Evolutionary conservation across 805 yeast species (phyloP).

Genomic region (Zygosaccharomyces bisporus): DNA sequence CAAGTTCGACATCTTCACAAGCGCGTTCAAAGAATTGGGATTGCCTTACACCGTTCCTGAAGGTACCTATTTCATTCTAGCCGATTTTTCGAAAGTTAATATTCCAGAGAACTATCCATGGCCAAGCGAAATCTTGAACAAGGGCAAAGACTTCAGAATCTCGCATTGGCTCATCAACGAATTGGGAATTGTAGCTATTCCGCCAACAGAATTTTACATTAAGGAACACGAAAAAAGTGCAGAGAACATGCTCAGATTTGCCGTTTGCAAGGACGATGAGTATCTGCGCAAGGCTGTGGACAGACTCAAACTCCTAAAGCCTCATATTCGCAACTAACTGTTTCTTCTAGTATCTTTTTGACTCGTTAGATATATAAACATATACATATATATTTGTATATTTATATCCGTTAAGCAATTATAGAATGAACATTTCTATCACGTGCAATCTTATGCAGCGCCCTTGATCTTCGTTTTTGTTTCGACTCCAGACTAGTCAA

Average conservation of each 20-base stretch:
- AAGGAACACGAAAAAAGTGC: slow-evolving; percentile 68
- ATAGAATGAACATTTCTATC: not conserved
- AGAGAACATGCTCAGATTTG: slow-evolving; percentile 85
- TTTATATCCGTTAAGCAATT: not conserved
- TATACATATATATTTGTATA: too few species aligned
- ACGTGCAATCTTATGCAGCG: not conserved
- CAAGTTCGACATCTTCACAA: slow-evolving; percentile 70
- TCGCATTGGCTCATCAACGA: slow-evolving; percentile 93
- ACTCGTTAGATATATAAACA: too few species aligned
- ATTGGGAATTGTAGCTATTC: slow-evolving; percentile 92
- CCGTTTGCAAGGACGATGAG: slow-evolving; percentile 90
- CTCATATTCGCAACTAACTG: slow-evolving; percentile 43
- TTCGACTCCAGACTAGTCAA: too few species aligned
- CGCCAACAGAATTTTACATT: slow-evolving; percentile 91
- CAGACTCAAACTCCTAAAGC: slow-evolving; percentile 65
- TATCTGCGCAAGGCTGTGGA: slow-evolving; percentile 77
- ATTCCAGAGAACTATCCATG: slow-evolving; percentile 68
- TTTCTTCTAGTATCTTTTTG: too few species aligned
- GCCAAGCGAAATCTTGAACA: slow-evolving; percentile 63
- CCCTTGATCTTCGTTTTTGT: not conserved
- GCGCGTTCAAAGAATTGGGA: slow-evolving; percentile 79
- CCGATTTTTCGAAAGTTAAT: slow-evolving; percentile 76
- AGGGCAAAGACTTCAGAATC: slow-evolving; percentile 81
- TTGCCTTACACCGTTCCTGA: slow-evolving; percentile 88
- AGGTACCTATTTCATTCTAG: slow-evolving; percentile 91